phyloP scores from a whole-genome alignment of 2,329 filamentous ascomycete species.

The Cercospora berteroae region DNA sequence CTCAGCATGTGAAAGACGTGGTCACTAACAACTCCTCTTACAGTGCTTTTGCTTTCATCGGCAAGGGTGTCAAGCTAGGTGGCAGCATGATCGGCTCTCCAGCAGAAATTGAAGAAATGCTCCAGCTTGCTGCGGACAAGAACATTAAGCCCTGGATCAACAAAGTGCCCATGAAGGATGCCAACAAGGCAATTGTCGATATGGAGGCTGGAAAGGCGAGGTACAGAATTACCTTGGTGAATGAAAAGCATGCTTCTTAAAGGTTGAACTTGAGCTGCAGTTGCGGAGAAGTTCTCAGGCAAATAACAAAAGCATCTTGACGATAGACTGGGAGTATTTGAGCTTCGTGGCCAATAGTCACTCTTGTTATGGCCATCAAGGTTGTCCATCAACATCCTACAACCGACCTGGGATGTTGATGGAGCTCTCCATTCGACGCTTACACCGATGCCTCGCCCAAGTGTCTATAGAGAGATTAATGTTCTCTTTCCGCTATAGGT shows the following conservation, averaged over 20 bases:
- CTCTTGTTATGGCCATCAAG: neutral
- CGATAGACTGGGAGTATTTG: neutral
- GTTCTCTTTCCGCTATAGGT: rapidly evolving
- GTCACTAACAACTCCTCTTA: neutral
- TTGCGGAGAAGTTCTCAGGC: neutral
- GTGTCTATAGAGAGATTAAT: neutral
- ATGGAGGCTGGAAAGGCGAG: slow-evolving; percentile 56
- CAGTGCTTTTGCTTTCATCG: slow-evolving; percentile 58
- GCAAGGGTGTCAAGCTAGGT: slow-evolving; percentile 51
- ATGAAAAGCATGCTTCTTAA: slow-evolving; percentile 18
- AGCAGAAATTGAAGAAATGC: slow-evolving; percentile 60
- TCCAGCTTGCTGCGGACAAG: slow-evolving; percentile 59
- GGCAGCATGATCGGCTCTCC: slow-evolving; percentile 54
- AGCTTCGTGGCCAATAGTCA: neutral
- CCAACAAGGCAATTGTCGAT: slow-evolving; percentile 58
- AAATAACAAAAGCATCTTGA: neutral
- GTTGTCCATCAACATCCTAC: neutral
- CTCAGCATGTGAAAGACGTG: slow-evolving; percentile 51
- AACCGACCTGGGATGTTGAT: neutral
- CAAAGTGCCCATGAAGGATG: slow-evolving; percentile 57
- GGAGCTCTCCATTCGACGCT: no score
- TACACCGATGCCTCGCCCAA: neutral
- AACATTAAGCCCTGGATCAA: slow-evolving; percentile 63
- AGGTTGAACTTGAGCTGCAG: neutral
- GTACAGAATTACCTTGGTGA: slow-evolving; percentile 38